phyloP scores from a whole-genome alignment of 352 stramenopile genomes.

The Labyrinthula sp. region DNA sequence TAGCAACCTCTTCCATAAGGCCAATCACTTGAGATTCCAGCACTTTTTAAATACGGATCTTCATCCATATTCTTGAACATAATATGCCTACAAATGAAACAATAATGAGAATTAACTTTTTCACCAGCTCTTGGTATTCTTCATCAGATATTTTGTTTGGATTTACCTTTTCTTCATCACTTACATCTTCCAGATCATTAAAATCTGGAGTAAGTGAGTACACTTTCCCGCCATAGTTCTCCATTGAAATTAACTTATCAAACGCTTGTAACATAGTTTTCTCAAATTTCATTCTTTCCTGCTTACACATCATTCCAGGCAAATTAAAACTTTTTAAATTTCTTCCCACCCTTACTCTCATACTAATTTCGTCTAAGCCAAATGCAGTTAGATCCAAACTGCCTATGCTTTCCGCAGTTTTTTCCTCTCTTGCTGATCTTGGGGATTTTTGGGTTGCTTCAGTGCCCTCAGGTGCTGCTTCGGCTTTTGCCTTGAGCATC shows the following conservation, averaged over 20 bases:
- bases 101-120: no score
- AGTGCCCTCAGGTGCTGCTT: no score
- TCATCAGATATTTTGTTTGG: slow-evolving; percentile 38
- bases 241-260: slow-evolving; percentile 45
- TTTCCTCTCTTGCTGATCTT: no score
- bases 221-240: slow-evolving; percentile 47
- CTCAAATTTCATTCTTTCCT: slow-evolving; percentile 59
- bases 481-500: slow-evolving; percentile 31
- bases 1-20: slow-evolving; percentile 40
- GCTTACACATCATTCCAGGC: slow-evolving; percentile 49
- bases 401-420: no score
- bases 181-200: no score
- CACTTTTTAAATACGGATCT: slow-evolving; percentile 39
- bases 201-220: slow-evolving; percentile 45
- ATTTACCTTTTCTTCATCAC: slow-evolving; percentile 27
- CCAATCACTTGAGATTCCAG: slow-evolving; percentile 37
- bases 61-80: slow-evolving; percentile 52
- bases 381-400: slow-evolving; percentile 39
- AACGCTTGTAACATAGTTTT: slow-evolving; percentile 52
- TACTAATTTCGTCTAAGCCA: slow-evolving; percentile 39
- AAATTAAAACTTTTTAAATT: slow-evolving; percentile 56
- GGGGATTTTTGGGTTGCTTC: no score
- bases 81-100: slow-evolving; percentile 37
- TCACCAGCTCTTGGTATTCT: slow-evolving; percentile 39
- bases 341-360: slow-evolving; percentile 52